phyloP scores from a whole-genome alignment of 1,139 yeast species.

The Candida tropicalis region DNA sequence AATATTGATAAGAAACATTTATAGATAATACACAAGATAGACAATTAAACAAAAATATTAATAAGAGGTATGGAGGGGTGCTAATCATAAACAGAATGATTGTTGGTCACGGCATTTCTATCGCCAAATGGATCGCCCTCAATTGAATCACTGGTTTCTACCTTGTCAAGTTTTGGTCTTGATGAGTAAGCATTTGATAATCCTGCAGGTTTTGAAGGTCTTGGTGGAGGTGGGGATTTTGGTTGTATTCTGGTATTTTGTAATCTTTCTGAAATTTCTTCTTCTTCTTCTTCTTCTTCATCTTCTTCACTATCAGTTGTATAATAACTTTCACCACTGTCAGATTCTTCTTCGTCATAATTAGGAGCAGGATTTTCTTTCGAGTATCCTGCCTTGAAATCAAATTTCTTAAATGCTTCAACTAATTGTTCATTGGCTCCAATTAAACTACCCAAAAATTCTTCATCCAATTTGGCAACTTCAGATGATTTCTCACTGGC shows the following conservation, averaged over 20 bases:
- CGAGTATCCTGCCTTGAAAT: conserved; percentile 45
- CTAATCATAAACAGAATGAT: conserved; percentile 22
- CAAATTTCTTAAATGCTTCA: conserved; percentile 67
- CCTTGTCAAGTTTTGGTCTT: conserved; percentile 18
- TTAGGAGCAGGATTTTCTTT: conserved; percentile 40
- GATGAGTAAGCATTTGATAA: conserved; percentile 18
- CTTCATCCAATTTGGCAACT: conserved; percentile 57
- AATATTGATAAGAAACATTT: conserved; percentile 2
- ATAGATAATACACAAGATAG: conserved; percentile 2
- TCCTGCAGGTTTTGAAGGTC: conserved; percentile 31
- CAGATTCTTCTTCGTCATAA: conserved; percentile 32
- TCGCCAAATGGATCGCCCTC: conserved; percentile 74
- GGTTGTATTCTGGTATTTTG: conserved; percentile 18
- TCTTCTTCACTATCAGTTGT: conserved; percentile 47
- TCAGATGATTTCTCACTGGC: conserved; percentile 30
- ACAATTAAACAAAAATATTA: neutral
- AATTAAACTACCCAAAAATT: conserved; percentile 79
- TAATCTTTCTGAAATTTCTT: conserved; percentile 22
- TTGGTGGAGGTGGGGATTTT: conserved; percentile 36
- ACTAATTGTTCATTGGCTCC: conserved; percentile 91
- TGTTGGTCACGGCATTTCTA: conserved; percentile 44
- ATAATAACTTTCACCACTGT: conserved; percentile 40
- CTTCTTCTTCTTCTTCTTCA: conserved; percentile 26
- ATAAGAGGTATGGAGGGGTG: too few species aligned
- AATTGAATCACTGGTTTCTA: conserved; percentile 33